Evolutionary conservation across 352 stramenopile species (phyloP).

Genomic region (Phytophthora capsici): DNA sequence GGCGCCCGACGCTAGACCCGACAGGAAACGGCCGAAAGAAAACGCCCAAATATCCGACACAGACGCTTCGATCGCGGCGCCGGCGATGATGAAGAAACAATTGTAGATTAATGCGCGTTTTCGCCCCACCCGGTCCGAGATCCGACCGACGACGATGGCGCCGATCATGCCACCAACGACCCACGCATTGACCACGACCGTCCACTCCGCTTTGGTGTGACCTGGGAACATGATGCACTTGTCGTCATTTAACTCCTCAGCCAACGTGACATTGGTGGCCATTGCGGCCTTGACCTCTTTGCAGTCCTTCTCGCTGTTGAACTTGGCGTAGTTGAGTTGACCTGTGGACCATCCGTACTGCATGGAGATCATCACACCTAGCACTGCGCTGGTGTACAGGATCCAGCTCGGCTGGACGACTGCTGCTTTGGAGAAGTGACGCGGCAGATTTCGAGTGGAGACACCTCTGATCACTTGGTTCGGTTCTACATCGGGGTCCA

Average conservation of each 20-base stretch:
- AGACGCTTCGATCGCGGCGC: slow-evolving; percentile 38
- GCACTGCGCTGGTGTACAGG: slow-evolving; percentile 33
- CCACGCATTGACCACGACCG: slow-evolving; percentile 50
- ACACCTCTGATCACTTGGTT: slow-evolving; percentile 16
- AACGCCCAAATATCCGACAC: slow-evolving; percentile 50
- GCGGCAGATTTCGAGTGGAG: slow-evolving; percentile 24
- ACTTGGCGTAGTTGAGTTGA: slow-evolving; percentile 44
- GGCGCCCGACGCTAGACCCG: slow-evolving; percentile 56
- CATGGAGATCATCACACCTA: slow-evolving; percentile 28
- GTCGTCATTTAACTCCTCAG: slow-evolving; percentile 1
- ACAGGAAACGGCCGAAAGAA: slow-evolving; percentile 48
- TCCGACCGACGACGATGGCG: not conserved
- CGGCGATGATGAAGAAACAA: slow-evolving; percentile 48
- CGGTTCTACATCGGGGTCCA: slow-evolving; percentile 4
- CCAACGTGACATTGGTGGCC: too few species aligned
- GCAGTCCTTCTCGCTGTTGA: slow-evolving; percentile 35
- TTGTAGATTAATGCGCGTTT: slow-evolving; percentile 43
- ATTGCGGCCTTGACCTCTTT: not conserved
- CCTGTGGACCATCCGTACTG: slow-evolving; percentile 52
- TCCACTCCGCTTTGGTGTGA: slow-evolving; percentile 44
- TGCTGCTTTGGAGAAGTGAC: slow-evolving; percentile 21
- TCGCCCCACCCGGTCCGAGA: slow-evolving; percentile 43
- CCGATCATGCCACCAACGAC: slow-evolving; percentile 16
- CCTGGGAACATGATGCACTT: slow-evolving; percentile 49
- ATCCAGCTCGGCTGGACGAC: slow-evolving; percentile 39